These are phyloP conservation scores for Cercospora sesami DNA, from an alignment of 2,329 filamentous ascomycete species.

Conservation along the genomic window DNA sequence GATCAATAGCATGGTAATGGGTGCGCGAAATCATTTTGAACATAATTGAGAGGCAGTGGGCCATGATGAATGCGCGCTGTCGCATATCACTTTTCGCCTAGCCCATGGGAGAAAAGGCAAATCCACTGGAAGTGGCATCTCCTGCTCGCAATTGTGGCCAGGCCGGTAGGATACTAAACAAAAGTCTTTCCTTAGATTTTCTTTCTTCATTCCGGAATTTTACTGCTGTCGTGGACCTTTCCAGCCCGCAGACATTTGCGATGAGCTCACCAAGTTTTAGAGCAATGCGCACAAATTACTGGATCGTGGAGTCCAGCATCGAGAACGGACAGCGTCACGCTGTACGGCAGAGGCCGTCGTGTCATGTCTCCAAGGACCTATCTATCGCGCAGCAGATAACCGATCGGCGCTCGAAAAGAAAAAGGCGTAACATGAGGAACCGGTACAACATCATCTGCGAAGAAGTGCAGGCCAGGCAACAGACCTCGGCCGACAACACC, in stretches of 20 bases:
- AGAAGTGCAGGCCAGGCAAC: background rate
- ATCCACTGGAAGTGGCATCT: background rate
- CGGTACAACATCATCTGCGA: background rate
- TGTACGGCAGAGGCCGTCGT: background rate
- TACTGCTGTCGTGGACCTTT: background rate
- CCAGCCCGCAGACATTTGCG: background rate
- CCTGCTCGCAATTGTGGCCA: background rate
- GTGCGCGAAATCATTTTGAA: background rate
- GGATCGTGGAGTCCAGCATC: background rate
- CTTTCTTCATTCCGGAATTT: background rate
- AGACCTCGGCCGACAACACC: background rate
- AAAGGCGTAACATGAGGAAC: background rate
- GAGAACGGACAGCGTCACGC: background rate
- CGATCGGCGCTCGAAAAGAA: background rate
- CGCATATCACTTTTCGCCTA: slow-evolving; percentile 1
- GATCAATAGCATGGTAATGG: background rate
- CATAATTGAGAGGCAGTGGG: background rate
- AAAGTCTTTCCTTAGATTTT: background rate
- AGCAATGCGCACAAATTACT: background rate
- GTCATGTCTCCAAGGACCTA: background rate
- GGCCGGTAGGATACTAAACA: background rate
- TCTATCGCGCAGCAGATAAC: background rate
- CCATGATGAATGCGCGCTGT: background rate
- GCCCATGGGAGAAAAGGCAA: background rate
- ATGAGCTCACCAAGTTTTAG: background rate